Conservation (phyloP, 345 rosid genomes). For the Gossypioides kirkii region DNA sequence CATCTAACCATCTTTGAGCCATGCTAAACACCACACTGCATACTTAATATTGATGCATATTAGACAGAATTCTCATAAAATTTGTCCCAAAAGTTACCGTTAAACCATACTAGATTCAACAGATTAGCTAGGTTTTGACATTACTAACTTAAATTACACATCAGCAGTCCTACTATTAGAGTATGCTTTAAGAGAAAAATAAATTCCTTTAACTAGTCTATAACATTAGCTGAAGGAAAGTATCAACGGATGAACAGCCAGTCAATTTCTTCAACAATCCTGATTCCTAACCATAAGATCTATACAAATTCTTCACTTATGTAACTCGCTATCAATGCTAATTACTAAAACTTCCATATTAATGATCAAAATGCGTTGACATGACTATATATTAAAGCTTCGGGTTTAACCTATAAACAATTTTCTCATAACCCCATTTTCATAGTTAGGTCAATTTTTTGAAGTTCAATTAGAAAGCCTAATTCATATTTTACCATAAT, state of each 20-base stretch:
- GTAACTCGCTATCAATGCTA: not conserved
- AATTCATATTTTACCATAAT: not conserved
- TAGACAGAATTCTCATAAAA: not conserved
- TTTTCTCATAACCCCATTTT: not conserved
- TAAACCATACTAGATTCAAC: not conserved
- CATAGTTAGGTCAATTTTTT: not conserved
- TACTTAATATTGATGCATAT: not conserved
- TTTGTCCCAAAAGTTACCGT: not conserved
- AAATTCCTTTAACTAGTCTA: not conserved
- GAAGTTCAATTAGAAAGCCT: conserved; percentile 1
- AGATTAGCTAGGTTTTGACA: not conserved
- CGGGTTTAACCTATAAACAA: not conserved
- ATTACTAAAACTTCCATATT: not conserved
- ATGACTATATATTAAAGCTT: not conserved
- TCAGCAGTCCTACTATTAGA: not conserved
- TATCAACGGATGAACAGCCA: not conserved
- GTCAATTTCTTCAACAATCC: not conserved
- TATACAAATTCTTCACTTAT: not conserved
- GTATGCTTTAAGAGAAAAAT: not conserved
- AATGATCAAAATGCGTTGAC: not conserved
- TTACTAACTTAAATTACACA: not conserved
- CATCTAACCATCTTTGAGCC: not conserved
- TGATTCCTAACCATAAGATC: not conserved
- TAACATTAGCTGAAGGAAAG: not conserved
- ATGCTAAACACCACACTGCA: not conserved